Conservation (phyloP, 1,284 basidiomycete species). For the Ustilago esculenta region DNA sequence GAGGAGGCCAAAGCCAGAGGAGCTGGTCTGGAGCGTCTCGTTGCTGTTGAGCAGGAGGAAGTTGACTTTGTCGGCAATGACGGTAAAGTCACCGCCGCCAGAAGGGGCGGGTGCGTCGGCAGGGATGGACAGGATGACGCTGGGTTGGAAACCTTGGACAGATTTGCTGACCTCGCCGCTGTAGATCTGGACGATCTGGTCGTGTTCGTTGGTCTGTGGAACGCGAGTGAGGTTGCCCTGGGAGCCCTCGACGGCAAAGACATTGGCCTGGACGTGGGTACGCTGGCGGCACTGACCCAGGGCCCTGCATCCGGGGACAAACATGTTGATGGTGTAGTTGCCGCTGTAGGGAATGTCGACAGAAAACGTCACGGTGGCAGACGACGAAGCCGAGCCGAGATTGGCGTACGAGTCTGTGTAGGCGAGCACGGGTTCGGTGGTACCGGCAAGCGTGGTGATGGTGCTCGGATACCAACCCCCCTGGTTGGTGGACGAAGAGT, state of each 20-base stretch:
- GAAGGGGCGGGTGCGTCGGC: slow-evolving; percentile 71
- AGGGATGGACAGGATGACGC: slow-evolving; percentile 54
- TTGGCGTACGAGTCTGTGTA: slow-evolving; percentile 77
- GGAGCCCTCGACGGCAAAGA: slow-evolving; percentile 73
- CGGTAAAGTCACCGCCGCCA: slow-evolving; percentile 76
- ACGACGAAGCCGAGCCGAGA: slow-evolving; percentile 73
- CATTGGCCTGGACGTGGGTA: slow-evolving; percentile 82
- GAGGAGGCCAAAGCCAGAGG: slow-evolving; percentile 51
- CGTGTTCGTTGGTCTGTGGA: slow-evolving; percentile 78
- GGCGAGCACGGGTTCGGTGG: slow-evolving; percentile 78
- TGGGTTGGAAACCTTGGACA: slow-evolving; percentile 42
- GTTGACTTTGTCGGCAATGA: slow-evolving; percentile 74
- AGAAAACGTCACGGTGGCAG: slow-evolving; percentile 79
- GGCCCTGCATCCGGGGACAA: slow-evolving; percentile 84
- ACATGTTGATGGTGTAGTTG: slow-evolving; percentile 82
- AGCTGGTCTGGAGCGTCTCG: slow-evolving; percentile 46
- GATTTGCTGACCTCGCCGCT: slow-evolving; percentile 78
- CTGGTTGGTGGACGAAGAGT: slow-evolving; percentile 46
- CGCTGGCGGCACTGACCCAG: slow-evolving; percentile 82
- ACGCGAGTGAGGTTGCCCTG: slow-evolving; percentile 71
- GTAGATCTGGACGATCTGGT: slow-evolving; percentile 77
- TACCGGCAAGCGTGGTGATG: slow-evolving; percentile 73
- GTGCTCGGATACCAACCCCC: slow-evolving; percentile 58
- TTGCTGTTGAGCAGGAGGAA: slow-evolving; percentile 55
- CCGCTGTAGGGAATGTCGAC: slow-evolving; percentile 89